Base-by-base conservation (phyloP, 805 yeast genomes). In the Candida michaelii region DNA sequence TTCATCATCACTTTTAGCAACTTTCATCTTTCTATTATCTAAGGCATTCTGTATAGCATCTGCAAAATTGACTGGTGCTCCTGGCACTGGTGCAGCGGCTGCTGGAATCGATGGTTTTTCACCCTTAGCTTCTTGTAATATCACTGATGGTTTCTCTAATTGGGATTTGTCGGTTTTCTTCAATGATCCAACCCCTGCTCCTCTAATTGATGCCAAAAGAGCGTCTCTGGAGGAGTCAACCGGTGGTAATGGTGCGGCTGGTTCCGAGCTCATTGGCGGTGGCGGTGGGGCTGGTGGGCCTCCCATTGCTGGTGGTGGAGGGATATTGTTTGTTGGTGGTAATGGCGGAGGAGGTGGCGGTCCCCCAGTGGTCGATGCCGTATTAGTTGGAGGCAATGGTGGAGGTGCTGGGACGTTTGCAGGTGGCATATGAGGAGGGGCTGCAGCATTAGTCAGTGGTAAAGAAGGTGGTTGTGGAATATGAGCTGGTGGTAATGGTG, bases 21-120 rank as follows among this genome's bases (percentile, higher is more conserved):
- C 95, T 60, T 88, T 89, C 15, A 77, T 80, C 64, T 91, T 91
- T 56, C 97, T 77, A 43, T 80, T 78, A 54, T 75, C 85, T 50
- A 91, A 73, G 3, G 97, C 98, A 13, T 86, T 86, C 8, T 95
- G 89, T 40, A 89, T 67, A 0, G 96, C 96, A 61, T 87, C 95
- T 1, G 96, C 96, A 45, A 89, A 65, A 11, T 79, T 72, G 1
- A 80, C 85, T 1, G 85, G 79, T 36, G 75, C 80, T 3, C 77
- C 82, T 7, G 77, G 74, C 11, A 71, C 55, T 8, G 70, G 56
- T 0, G 69, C 56, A 8, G 51, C 15, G 10, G 46, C 29, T 3
- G 23, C 4, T 13, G 43, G 39, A 2, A 40, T 36, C 10, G 42
- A 43, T 2, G 29, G 39, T 27, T 30, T 57, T 39, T 80, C 86